A percentile compares a stretch with the other conserved stretches of the same genome.
phyloP scores from a whole-genome alignment of 2,329 filamentous ascomycete genomes.

The Penicillium vulpinum region DNA sequence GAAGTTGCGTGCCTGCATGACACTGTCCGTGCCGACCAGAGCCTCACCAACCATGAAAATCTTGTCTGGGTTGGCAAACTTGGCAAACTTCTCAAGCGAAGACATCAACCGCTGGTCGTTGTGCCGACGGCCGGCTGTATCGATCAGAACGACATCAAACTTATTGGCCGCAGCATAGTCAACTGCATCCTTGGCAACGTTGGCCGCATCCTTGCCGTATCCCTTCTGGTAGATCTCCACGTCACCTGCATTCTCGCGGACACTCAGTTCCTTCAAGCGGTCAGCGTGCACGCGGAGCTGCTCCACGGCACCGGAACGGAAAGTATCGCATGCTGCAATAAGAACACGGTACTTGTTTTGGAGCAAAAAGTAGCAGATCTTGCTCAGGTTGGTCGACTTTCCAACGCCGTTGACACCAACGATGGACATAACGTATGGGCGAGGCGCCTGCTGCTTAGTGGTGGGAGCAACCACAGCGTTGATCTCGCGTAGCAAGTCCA shows the following conservation, averaged over 20 bases:
- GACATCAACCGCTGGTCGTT: constrained; percentile 97
- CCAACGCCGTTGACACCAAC: constrained; percentile 98
- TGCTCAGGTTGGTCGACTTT: constrained; percentile 96
- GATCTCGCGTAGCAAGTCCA: constrained; percentile 93
- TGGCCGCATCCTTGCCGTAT: constrained; percentile 95
- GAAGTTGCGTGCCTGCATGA: constrained; percentile 95
- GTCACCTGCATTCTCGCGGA: constrained; percentile 73
- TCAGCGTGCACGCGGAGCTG: constrained; percentile 93
- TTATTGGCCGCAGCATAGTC: constrained; percentile 69
- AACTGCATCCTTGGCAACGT: constrained; percentile 94
- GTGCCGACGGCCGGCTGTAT: constrained; percentile 90
- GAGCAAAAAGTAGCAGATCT: constrained; percentile 95
- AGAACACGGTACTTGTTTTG: constrained; percentile 97
- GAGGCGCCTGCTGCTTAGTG: constrained; percentile 61
- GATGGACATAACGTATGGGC: constrained; percentile 96
- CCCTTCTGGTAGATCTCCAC: constrained; percentile 96
- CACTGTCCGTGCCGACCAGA: constrained; percentile 90
- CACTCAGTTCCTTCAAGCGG: constrained; percentile 84
- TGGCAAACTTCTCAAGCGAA: constrained; percentile 93
- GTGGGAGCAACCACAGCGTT: constrained; percentile 71
- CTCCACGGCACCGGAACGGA: constrained; percentile 94
- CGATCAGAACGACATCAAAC: constrained; percentile 94
- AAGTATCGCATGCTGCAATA: constrained; percentile 92
- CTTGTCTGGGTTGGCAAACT: constrained; percentile 94
- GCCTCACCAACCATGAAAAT: constrained; percentile 97